Percentiles rank a stretch among this genome's conserved stretches.
phyloP scores from a whole-genome alignment of 306 rosid genomes.

The Trifolium subterraneum region DNA sequence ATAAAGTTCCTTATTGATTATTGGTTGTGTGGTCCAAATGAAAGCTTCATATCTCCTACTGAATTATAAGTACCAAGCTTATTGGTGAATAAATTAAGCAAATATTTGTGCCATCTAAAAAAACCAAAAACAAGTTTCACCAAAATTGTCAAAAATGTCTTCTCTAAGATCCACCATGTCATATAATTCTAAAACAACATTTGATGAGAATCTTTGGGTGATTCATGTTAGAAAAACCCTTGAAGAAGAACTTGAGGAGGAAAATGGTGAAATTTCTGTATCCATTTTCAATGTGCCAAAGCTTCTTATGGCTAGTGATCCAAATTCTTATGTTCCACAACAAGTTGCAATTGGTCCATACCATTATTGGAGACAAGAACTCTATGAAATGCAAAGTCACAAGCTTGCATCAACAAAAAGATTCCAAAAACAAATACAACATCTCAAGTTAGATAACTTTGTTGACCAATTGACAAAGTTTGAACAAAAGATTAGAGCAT shows the following conservation, averaged over 20 bases:
- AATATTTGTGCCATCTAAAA: background rate
- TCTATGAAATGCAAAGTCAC: constrained; percentile 75
- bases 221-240: constrained; percentile 62
- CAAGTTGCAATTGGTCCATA: constrained; percentile 79
- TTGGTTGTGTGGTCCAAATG: background rate
- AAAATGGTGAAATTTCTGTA: constrained; percentile 48
- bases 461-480: constrained; percentile 57
- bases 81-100: background rate
- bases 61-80: background rate
- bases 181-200: constrained; percentile 39
- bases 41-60: background rate
- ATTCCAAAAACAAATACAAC: constrained; percentile 54
- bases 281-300: constrained; percentile 68
- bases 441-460: constrained; percentile 49
- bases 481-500: constrained; percentile 58
- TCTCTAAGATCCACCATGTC: constrained; percentile 42
- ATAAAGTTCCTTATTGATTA: background rate
- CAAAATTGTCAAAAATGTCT: constrained; percentile 32
- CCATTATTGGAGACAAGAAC: constrained; percentile 72
- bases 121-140: background rate
- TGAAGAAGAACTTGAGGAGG: constrained; percentile 64
- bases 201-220: constrained; percentile 71
- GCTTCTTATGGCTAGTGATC: constrained; percentile 54
- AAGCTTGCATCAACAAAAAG: constrained; percentile 68
- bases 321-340: constrained; percentile 73